Percentiles rank a stretch among this genome's conserved stretches.
Conservation (phyloP, 31 red algal genomes). For the Asparagopsis taxiformis region DNA sequence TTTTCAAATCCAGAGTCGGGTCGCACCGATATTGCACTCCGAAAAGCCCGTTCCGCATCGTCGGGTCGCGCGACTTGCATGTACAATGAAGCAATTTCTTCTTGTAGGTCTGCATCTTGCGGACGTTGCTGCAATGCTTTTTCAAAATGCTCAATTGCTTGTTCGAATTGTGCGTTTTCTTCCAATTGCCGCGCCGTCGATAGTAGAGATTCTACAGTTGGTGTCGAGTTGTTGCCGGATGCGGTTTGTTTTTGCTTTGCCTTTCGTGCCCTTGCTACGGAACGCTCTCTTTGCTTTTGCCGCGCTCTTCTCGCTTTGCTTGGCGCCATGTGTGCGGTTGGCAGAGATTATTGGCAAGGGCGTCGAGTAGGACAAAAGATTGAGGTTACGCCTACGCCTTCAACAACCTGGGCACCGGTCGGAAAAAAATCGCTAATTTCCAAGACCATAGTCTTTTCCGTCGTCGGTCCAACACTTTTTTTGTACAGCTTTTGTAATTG, state of each 20-base stretch:
- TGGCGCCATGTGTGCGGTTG: too few relatives aligned
- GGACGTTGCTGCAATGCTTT: conserved; percentile 2
- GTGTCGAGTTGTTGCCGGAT: not conserved
- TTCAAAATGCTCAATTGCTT: conserved; percentile 18
- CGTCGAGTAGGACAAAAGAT: too few relatives aligned
- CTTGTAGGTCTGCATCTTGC: conserved; percentile 24
- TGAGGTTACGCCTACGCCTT: too few relatives aligned
- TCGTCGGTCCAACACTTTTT: too few relatives aligned
- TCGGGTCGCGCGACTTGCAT: conserved; percentile 35
- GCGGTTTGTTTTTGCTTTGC: conserved; percentile 6
- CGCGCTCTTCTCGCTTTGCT: conserved; percentile 13
- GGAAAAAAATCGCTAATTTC: too few relatives aligned
- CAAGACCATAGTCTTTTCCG: too few relatives aligned
- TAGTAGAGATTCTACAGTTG: conserved; percentile 12
- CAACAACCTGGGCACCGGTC: too few relatives aligned
- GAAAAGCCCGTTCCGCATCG: conserved; percentile 25
- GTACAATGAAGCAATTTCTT: conserved; percentile 38
- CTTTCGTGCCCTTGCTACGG: too few relatives aligned
- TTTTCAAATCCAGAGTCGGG: conserved; percentile 35
- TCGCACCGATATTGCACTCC: conserved; percentile 20
- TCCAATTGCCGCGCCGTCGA: conserved; percentile 13
- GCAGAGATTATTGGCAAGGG: too few relatives aligned
- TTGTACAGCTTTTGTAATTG: too few relatives aligned
- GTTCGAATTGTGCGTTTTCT: conserved; percentile 3
- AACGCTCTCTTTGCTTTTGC: not conserved